Conservation (phyloP, 192 early-diverging fungal species). For the Coemansia sp. region DNA sequence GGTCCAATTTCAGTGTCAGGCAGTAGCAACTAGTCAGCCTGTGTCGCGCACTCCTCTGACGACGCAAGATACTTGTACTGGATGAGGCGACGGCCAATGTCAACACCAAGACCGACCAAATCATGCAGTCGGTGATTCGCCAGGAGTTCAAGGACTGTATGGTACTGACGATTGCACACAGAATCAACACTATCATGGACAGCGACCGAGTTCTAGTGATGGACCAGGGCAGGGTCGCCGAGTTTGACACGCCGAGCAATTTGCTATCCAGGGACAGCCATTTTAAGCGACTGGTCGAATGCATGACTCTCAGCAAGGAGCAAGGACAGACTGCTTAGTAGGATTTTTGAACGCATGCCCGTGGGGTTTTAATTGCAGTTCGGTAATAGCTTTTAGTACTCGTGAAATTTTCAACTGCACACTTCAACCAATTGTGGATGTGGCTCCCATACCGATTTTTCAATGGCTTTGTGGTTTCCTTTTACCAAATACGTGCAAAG, state of each 20-base stretch:
- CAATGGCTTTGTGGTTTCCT: no score
- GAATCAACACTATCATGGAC: constrained; percentile 66
- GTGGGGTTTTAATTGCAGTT: no score
- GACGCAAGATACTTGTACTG: constrained; percentile 72
- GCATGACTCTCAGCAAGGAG: constrained; percentile 7
- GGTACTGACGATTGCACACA: constrained; percentile 70
- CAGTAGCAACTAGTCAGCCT: constrained; percentile 67
- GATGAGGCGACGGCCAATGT: constrained; percentile 75
- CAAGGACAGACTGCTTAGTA: not conserved
- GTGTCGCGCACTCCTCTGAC: constrained; percentile 65
- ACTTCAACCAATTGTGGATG: no score
- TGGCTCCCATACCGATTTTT: no score
- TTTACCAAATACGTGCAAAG: not conserved
- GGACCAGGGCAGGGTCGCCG: constrained; percentile 32
- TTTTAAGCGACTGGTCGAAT: constrained; percentile 14
- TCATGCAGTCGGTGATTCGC: constrained; percentile 68
- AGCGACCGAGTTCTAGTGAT: constrained; percentile 65
- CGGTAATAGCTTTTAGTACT: no score
- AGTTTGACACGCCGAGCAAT: constrained; percentile 28
- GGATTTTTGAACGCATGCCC: no score
- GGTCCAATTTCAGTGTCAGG: constrained; percentile 71
- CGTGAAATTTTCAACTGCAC: no score
- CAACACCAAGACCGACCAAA: constrained; percentile 56
- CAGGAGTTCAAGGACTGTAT: constrained; percentile 28
- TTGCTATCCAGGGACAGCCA: constrained; percentile 9